phyloP scores from a whole-genome alignment of 331 rosid genomes.

The Acacia concinna region DNA sequence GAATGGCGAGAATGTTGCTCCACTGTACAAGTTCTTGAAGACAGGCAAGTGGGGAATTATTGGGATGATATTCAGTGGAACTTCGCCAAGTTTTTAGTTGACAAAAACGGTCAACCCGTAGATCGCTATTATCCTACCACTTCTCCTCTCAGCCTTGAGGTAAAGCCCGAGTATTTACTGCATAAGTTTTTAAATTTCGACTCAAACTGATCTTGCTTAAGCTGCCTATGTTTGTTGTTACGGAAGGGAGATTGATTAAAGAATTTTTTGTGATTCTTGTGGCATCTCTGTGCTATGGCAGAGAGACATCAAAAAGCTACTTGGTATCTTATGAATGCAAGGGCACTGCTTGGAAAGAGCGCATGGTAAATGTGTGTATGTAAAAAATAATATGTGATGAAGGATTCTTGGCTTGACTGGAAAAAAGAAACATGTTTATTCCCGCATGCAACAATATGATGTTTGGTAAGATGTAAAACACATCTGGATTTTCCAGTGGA shows the following conservation, averaged over 20 bases:
- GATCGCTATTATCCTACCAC: constrained; percentile 76
- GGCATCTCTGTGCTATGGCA: constrained; percentile 27
- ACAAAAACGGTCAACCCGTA: constrained; percentile 61
- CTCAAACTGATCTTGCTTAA: background rate
- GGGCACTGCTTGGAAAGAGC: background rate
- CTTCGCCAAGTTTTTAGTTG: constrained; percentile 72
- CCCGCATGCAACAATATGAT: background rate
- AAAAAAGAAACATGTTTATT: background rate
- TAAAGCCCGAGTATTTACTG: constrained; percentile 10
- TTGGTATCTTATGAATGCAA: constrained; percentile 32
- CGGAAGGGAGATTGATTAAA: background rate
- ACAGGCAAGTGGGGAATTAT: constrained; percentile 62
- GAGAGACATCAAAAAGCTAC: constrained; percentile 49
- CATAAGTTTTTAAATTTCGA: background rate
- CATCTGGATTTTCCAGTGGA: too few species aligned
- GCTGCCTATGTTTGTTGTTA: background rate
- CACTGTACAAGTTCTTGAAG: constrained; percentile 68
- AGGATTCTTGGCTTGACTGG: background rate
- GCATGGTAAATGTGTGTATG: background rate
- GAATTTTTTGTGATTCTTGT: background rate
- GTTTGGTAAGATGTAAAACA: background rate
- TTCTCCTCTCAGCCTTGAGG: constrained; percentile 72
- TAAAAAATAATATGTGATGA: background rate
- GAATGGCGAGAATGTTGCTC: constrained; percentile 58
- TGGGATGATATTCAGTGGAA: constrained; percentile 76